phyloP scores from a whole-genome alignment of 345 rosid species.

The Eucalyptus brandiana region DNA sequence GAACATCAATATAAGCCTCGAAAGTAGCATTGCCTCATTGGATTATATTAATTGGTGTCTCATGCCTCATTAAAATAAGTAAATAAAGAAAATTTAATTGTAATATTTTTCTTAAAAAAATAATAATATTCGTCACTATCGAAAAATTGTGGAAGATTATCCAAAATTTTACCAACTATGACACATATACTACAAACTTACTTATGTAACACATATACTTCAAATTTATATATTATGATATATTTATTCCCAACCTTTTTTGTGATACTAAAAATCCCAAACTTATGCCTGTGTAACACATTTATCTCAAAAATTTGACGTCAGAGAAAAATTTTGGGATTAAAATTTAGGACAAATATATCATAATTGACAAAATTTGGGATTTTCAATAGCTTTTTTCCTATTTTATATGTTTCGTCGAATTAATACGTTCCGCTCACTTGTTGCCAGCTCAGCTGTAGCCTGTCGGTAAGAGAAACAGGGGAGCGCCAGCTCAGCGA shows the following conservation, averaged over 20 bases:
- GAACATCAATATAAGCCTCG: background rate
- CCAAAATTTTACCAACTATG: too few species aligned
- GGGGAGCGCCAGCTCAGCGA: background rate
- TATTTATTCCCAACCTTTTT: too few species aligned
- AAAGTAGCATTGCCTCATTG: too few species aligned
- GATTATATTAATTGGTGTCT: background rate
- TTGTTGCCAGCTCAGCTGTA: background rate
- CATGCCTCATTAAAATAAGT: fast-evolving
- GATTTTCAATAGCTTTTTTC: too few species aligned
- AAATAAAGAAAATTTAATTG: background rate
- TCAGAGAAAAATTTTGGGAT: fast-evolving
- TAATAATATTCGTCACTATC: fast-evolving
- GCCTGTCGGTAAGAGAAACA: background rate
- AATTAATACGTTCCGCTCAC: background rate
- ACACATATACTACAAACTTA: fast-evolving
- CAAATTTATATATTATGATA: fast-evolving
- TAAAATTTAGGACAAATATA: fast-evolving
- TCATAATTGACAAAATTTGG: too few species aligned
- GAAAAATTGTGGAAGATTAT: background rate
- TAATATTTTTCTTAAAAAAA: background rate
- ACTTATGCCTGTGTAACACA: fast-evolving
- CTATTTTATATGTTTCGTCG: background rate
- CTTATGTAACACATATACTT: too few species aligned
- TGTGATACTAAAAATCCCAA: fast-evolving
- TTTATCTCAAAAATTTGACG: fast-evolving